These are phyloP conservation scores for Herpetospermum pedunculosum DNA, from an alignment of 306 rosid species.

Conservation along the genomic window DNA sequence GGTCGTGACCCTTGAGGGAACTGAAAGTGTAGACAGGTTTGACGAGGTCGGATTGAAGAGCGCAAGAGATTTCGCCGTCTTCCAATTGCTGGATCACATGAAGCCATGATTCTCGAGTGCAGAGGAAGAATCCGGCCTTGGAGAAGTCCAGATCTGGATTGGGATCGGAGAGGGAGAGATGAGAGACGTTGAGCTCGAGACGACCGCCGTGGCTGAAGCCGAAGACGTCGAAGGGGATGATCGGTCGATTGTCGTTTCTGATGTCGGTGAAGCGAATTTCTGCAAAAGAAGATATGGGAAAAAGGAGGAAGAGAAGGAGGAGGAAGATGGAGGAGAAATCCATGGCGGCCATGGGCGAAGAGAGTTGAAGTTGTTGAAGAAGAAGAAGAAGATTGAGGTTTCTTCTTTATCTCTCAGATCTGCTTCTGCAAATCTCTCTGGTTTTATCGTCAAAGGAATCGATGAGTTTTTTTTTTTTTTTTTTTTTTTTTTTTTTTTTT, in stretches of 20 bases:
- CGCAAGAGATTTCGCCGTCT: constrained; percentile 50
- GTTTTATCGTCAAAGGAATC: neutral
- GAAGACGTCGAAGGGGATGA: constrained; percentile 66
- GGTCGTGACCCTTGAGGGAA: constrained; percentile 16
- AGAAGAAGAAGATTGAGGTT: neutral
- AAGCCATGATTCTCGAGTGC: constrained; percentile 69
- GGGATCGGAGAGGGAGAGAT: constrained; percentile 32
- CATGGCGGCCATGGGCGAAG: constrained; percentile 17
- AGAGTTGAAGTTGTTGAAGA: neutral
- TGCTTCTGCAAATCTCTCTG: neutral
- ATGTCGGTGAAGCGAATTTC: constrained; percentile 56
- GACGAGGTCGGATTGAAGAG: constrained; percentile 49
- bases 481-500: neutral
- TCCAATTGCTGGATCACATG: constrained; percentile 65
- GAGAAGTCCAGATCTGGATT: constrained; percentile 40
- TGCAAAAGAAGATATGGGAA: constrained; percentile 24
- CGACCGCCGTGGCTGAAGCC: constrained; percentile 82
- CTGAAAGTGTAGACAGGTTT: constrained; percentile 46
- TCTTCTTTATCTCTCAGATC: neutral
- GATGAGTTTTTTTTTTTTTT: neutral
- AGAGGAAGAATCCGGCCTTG: constrained; percentile 70
- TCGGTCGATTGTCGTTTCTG: constrained; percentile 41
- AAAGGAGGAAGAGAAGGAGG: constrained; percentile 7
- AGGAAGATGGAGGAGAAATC: constrained; percentile 3
- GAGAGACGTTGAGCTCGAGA: constrained; percentile 57